Evolutionary conservation across 2,329 filamentous ascomycete genomes (phyloP), one percentile per base, ranked within the genome.

Genomic region (Didymella exigua): DNA sequence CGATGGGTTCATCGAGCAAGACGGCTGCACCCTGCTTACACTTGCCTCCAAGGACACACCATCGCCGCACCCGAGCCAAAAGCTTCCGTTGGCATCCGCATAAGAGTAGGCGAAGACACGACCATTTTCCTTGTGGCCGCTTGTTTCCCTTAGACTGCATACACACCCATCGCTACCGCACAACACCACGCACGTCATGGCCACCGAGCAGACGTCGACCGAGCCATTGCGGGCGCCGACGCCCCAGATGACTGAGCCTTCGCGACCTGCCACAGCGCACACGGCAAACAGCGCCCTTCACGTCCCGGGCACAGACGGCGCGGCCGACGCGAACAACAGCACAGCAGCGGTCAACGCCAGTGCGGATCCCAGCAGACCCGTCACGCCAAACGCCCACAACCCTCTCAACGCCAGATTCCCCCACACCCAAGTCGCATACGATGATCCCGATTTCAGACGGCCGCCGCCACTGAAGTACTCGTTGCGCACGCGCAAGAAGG

Each of bases 381-480:
- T 63, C 31, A 74, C 70, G 21, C 66, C 66, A 23, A 70, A 66
- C 38, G 62, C 60, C 6, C 41, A 55, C 46, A 50, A 55, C 30
- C 29, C 29, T 18, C 41, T 50, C 41, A 71, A 72, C 29, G 69
- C 74, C 19, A 56, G 69, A n/a, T 74, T 70, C 41, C 73, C 77
- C 27, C 72, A 76, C 48, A 77, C 75, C 1, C 76, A 78, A 58
- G 58, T 78, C 57, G 65, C 67, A 2, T 77, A 72, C 62, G 68
- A 75, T 30, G 75, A 77, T 49, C 68, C 72, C 24, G 70, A 75
- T 54, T 77, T 77, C 60, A 63, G 64, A n/a, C 65, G 66, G 7
- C 79, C 79, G 19, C 84, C 83, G 42, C 76, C 79, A 16, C 76
- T 86, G 31, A 81, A 84, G 21, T 86, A 86, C 72, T 80, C 80